Evolutionary conservation across 2,329 filamentous ascomycete species (phyloP).

Genomic region (Diaporthe caulivora): DNA sequence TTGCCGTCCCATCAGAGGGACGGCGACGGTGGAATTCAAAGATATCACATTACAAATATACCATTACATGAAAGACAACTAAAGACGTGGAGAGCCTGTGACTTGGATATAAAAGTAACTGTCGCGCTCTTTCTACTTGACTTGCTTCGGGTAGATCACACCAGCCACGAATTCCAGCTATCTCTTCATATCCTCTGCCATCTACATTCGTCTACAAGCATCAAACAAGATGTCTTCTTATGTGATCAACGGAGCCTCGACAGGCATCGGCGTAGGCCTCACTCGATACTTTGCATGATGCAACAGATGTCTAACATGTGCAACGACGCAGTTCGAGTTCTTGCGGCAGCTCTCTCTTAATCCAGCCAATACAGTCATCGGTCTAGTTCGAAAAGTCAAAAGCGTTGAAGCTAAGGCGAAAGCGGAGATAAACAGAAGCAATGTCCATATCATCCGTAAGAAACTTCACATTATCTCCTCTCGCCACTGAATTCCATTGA

Average conservation of each 20-base stretch:
- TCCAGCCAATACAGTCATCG: conserved; percentile 58
- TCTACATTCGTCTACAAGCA: background rate
- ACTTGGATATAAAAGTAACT: background rate
- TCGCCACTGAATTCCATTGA: too few relatives aligned
- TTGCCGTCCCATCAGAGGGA: too few relatives aligned
- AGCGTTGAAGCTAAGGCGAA: conserved; percentile 57
- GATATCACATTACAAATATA: background rate
- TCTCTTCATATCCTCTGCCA: background rate
- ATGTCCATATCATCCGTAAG: conserved; percentile 60
- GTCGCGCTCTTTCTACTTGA: background rate
- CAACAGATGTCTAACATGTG: background rate
- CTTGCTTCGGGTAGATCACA: background rate
- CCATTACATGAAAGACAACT: background rate
- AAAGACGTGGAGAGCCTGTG: background rate
- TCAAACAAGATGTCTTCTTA: conserved; percentile 34
- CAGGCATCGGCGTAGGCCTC: conserved; percentile 43
- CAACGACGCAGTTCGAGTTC: conserved; percentile 59
- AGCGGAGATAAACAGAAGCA: conserved; percentile 53
- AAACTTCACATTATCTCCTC: too few relatives aligned
- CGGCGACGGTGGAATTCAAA: too few relatives aligned
- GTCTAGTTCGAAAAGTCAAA: conserved; percentile 60
- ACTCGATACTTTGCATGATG: background rate
- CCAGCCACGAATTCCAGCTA: background rate
- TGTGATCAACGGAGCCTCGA: conserved; percentile 42
- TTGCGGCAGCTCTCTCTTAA: conserved; percentile 59